Base-by-base conservation (phyloP, 306 rosid genomes). In the Ormosia semicastrata region DNA sequence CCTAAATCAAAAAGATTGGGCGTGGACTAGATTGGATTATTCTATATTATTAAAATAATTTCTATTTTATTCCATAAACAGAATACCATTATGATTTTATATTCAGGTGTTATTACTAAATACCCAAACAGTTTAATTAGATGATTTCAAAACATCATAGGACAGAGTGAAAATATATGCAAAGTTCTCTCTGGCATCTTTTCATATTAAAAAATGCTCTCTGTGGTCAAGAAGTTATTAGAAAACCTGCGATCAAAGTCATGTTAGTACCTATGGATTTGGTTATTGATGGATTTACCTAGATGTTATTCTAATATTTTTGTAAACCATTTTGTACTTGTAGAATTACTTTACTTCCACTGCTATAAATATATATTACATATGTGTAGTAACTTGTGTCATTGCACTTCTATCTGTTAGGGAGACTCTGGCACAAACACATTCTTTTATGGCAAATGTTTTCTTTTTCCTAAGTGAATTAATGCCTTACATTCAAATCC, bases 61-160 rank as follows among this genome's bases (percentile, higher is more conserved):
- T 76, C 67, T 68, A 67, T 47, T n/a, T 66, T 54, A 73, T 74
- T 82, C 52, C 56, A 43, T 65, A 32, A 57, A 46, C 52, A 75
- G 46, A 46, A 69, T 17, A 69, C 50, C 43, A 53, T 77, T 18
- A 47, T 77, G 54, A 24, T 64, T 36, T n/a, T 39, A 15, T 7
- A 40, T 17, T 39, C n/a, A 40, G 66, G 52, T 73, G n/a, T 37
- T 73, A 54, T 18, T 11, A 36, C 24, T 37, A 36, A 18, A 10
- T 10, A 32, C 6, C 15, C 3, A 37, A 50, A 71, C 49, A 47
- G 30, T 70, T 70, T 6, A 1, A 47, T 47, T 46, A 70, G 59
- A 70, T 70, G 14, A 14, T 33, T 32, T 49, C 32, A 0, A 44
- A 44, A 40, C 72, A 41, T 66, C 34, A 17, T 8, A 49, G 40